Evolutionary conservation across 169 alveolate species (phyloP), one percentile per base, ranked within the genome.

Genomic region (Toxoplasma gondii): DNA sequence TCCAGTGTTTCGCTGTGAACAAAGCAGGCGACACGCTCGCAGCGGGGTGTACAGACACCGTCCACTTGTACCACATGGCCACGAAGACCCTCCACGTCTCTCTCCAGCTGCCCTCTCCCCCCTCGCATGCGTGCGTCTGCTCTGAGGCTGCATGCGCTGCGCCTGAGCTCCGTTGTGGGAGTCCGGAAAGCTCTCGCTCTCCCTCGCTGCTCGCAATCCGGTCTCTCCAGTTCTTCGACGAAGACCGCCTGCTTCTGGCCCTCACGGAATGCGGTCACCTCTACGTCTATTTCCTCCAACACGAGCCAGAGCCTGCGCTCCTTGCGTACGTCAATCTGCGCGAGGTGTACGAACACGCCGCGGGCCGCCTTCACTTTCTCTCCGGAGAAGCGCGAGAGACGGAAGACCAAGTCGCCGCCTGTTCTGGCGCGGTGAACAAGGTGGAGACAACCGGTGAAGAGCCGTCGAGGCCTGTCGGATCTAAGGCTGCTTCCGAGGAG

Each of bases 171-270:
- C n/a, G 31, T 22, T 7, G 41, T 31, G n/a, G 4, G 22, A 17
- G 24, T 31, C 53, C 2, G 4, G 69, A 38, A 7, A 83, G 45
- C 34, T 39, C 43, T 19, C 34, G 64, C 41, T 54, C 38, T 5
- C 39, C 43, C 44, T 2, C 94, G 41, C 94, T 43, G 49, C 86
- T 38, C 44, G 64, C 94, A 19, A 74, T 91, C 44, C 88, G 49
- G 90, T 58, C 27, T 43, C 88, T 91, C 74, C 78, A 70, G 70
- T 91, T 91, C 34, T 44, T n/a, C 64, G 94, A 81, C 64, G 88
- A 81, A 45, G 94, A 91, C 27, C 88, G 94, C 38, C 88, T 54
- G 81, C 94, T 91, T 64, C 49, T 91, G 44, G 94, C 38, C n/a
- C 49, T 44, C 22, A 91, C 94, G 5, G 88, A 38, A 31, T 91